These are phyloP conservation scores for Exutisphaerella laricina DNA, from an alignment of 2,329 filamentous ascomycete species.

Conservation along the genomic window DNA sequence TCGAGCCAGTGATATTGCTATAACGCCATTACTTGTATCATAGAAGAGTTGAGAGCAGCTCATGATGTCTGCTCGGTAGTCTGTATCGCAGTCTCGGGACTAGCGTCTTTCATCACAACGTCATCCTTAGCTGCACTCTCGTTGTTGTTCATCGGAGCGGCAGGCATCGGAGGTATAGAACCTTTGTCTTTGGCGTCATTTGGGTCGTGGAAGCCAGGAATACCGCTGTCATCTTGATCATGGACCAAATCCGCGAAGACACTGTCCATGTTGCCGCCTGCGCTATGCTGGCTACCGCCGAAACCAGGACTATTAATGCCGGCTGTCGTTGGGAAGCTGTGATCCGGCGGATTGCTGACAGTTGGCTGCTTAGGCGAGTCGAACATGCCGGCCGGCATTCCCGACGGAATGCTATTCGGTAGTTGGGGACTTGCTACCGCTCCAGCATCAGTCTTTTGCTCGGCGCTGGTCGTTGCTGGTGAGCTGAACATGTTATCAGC, in stretches of 20 bases:
- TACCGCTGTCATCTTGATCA: conserved; percentile 27
- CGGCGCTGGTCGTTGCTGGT: conserved; percentile 12
- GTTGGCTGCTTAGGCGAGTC: conserved; percentile 29
- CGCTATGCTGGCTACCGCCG: conserved; percentile 29
- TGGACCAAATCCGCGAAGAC: conserved; percentile 35
- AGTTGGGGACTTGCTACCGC: conserved; percentile 14
- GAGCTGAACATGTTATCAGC: conserved; percentile 27
- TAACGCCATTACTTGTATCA: background rate
- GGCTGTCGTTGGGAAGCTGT: conserved; percentile 18
- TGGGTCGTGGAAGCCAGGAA: conserved; percentile 21
- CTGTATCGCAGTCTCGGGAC: background rate
- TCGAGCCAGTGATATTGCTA: background rate
- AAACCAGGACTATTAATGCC: conserved; percentile 31
- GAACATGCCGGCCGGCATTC: conserved; percentile 26
- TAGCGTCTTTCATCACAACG: background rate
- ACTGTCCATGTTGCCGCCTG: conserved; percentile 28
- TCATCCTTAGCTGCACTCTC: background rate
- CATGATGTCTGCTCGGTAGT: background rate
- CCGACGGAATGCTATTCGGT: conserved; percentile 15
- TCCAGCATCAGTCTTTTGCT: conserved; percentile 13
- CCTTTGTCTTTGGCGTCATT: conserved; percentile 19
- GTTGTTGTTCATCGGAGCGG: background rate
- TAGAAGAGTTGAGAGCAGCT: background rate
- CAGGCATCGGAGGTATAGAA: background rate
- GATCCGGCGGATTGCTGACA: conserved; percentile 9